Evolutionary conservation across 352 stramenopile genomes (phyloP), one percentile per base, ranked within the genome.

Genomic region (Phytophthora sansomeana): DNA sequence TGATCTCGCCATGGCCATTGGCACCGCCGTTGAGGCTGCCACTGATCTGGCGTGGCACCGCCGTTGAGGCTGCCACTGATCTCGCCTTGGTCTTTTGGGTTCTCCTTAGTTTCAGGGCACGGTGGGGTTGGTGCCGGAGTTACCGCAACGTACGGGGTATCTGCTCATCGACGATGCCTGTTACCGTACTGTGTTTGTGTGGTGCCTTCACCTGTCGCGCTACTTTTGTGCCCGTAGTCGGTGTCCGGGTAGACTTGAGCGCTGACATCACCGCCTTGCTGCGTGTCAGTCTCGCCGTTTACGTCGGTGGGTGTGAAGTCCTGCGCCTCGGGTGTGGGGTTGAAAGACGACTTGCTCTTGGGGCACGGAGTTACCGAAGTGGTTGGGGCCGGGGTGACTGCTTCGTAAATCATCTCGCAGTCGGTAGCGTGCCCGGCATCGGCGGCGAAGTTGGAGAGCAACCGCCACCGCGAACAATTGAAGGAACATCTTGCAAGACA

Each of bases 401-500:
- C 28, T n/a, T 64, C 61, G 61, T 69, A 64, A 2, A 58, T 30
- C 63, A 70, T 67, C 28, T 71, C 56, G 29, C 55, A 67, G 32
- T 67, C 63, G n/a, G 32, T 46, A 11, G 28, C 6, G 33, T 13
- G 28, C 4, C 46, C 39, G 3, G 63, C 57, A 44, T 59, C 13
- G 16, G 56, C 49, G 1, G 63, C 60, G 36, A 63, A 72, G 21
- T 58, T n/a, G 16, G 57, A 54, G 57, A 7, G 63, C 57, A 9
- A 72, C 43, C 32, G 63, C 63, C 11, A 72, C 63, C 8, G 49
- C 43, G 24, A 72, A 67, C 17, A 72, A 35, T 29, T 49, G 43
- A 21, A 73, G 43, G 46, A 73, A 73, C 5, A 53, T 69, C 32
- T 73, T 73, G 51, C 58, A 64, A 13, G 64, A 73, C 17, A 73